A percentile compares a stretch with the other conserved stretches of the same genome.
Evolutionary conservation across 108 stramenopile species (phyloP).

Genomic region (Cyclotella cryptica): DNA sequence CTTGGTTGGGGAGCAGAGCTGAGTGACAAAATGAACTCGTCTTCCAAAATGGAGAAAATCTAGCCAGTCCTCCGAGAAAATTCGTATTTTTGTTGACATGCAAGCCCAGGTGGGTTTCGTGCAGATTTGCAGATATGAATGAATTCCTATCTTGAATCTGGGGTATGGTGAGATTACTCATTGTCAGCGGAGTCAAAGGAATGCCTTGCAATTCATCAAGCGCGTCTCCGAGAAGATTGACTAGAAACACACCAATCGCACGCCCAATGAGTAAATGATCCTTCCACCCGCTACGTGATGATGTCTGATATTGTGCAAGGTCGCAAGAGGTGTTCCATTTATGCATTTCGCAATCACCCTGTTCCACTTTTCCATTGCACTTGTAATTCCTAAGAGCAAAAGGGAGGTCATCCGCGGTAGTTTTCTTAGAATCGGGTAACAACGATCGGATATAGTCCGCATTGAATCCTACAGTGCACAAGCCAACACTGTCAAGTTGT

Average conservation of each 20-base stretch:
- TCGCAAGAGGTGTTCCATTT: slow-evolving; percentile 15
- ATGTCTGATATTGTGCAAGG: slow-evolving; percentile 5
- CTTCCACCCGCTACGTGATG: slow-evolving; percentile 11
- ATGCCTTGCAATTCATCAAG: slow-evolving; percentile 17
- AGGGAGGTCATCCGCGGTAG: neutral
- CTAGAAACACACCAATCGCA: slow-evolving; percentile 16
- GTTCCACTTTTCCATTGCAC: slow-evolving; percentile 16
- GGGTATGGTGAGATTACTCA: neutral
- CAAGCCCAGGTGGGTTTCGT: neutral
- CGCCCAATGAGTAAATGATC: slow-evolving; percentile 24
- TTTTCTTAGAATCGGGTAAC: neutral
- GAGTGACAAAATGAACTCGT: slow-evolving; percentile 11
- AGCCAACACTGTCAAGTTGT: slow-evolving; percentile 2
- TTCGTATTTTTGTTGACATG: slow-evolving; percentile 9
- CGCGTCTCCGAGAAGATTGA: neutral
- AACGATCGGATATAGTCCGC: neutral
- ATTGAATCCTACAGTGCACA: slow-evolving; percentile 8
- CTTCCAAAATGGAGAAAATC: slow-evolving; percentile 26
- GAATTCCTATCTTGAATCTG: neutral
- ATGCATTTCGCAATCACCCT: neutral
- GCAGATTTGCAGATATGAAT: neutral
- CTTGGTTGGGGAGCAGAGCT: slow-evolving; percentile 30
- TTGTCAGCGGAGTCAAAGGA: neutral
- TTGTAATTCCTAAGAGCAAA: slow-evolving; percentile 14
- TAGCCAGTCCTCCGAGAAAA: slow-evolving; percentile 8